Percentiles rank a stretch among this genome's conserved stretches.
These are phyloP conservation scores for Wallacemonas collosoma DNA, from an alignment of 208 protist species.

Conservation along the genomic window DNA sequence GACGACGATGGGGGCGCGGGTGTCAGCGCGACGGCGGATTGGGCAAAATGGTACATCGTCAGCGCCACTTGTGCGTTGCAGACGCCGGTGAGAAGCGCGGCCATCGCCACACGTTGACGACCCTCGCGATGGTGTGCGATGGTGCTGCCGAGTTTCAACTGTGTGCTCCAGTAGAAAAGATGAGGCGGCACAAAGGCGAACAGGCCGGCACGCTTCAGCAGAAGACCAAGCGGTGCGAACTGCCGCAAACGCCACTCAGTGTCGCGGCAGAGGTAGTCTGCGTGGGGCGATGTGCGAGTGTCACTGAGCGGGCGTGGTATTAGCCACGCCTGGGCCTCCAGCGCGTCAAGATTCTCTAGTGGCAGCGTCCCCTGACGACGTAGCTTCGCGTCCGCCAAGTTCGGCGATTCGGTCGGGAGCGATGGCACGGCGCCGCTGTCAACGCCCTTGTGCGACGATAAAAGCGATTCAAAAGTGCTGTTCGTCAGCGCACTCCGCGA, in stretches of 20 bases:
- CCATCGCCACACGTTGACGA: constrained; percentile 45
- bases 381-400: background rate
- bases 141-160: constrained; percentile 59
- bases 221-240: constrained; percentile 65
- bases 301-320: background rate
- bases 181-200: constrained; percentile 48
- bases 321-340: constrained; percentile 15
- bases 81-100: constrained; percentile 41
- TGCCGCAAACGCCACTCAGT: constrained; percentile 50
- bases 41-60: constrained; percentile 60
- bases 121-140: constrained; percentile 47
- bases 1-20: too few relatives aligned
- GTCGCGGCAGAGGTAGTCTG: constrained; percentile 26
- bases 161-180: constrained; percentile 53
- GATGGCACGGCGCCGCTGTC: background rate
- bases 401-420: background rate
- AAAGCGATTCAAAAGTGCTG: background rate
- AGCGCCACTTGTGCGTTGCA: constrained; percentile 34
- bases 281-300: too few relatives aligned
- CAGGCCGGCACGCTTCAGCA: constrained; percentile 45
- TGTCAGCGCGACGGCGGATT: too few relatives aligned
- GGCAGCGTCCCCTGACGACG: constrained; percentile 3
- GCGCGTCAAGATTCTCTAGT: background rate
- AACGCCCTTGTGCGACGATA: background rate
- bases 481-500: constrained; percentile 16